These are phyloP conservation scores for Starmerella powellii DNA, from an alignment of 805 yeast species.

Conservation along the genomic window DNA sequence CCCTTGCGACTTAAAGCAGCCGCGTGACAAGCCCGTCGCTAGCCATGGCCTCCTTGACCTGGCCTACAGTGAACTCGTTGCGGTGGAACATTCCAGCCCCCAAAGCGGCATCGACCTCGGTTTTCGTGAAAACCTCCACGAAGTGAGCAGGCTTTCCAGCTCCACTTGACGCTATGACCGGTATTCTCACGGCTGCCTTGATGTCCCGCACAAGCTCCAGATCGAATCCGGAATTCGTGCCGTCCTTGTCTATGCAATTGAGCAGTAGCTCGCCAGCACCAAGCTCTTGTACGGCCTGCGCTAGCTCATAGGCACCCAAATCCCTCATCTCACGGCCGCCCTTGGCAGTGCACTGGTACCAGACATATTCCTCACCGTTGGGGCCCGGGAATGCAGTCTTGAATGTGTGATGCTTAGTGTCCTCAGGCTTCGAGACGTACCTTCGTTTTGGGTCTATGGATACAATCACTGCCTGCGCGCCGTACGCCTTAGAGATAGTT, in stretches of 20 bases:
- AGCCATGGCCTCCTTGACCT: constrained; percentile 61
- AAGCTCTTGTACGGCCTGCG: constrained; percentile 73
- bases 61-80: constrained; percentile 75
- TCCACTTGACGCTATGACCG: constrained; percentile 95
- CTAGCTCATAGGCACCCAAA: constrained; percentile 81
- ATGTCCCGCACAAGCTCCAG: constrained; percentile 70
- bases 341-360: constrained; percentile 91
- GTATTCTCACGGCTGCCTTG: constrained; percentile 65
- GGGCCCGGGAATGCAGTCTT: constrained; percentile 63
- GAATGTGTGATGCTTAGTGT: constrained; percentile 51
- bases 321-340: constrained; percentile 92
- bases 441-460: constrained; percentile 95
- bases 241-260: constrained; percentile 95
- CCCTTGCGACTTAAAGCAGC: neutral
- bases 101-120: constrained; percentile 87
- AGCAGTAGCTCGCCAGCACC: constrained; percentile 95
- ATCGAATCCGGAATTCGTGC: constrained; percentile 89
- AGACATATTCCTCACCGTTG: constrained; percentile 76
- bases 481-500: constrained; percentile 81
- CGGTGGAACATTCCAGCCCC: constrained; percentile 99
- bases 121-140: constrained; percentile 68
- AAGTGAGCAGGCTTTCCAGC: constrained; percentile 93
- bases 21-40: constrained; percentile 36
- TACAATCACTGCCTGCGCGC: constrained; percentile 93
- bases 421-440: constrained; percentile 52